These are phyloP conservation scores for Blumeria hordei DNA, from an alignment of 2,329 filamentous ascomycete genomes.

Conservation along the genomic window DNA sequence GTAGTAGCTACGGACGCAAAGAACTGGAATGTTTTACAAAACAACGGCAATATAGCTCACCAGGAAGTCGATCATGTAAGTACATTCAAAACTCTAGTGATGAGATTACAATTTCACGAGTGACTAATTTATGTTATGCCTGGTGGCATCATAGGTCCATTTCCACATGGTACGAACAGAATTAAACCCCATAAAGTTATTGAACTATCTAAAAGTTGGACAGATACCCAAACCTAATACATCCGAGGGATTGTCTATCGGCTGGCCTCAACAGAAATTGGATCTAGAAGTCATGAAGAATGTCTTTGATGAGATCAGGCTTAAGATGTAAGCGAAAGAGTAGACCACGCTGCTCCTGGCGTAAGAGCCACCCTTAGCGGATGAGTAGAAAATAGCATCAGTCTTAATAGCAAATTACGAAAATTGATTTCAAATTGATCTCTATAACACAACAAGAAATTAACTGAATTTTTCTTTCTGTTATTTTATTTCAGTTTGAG, in stretches of 20 bases:
- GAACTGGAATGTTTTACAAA: slow-evolving; percentile 89
- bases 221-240: slow-evolving; percentile 87
- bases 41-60: slow-evolving; percentile 80
- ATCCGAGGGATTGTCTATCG: slow-evolving; percentile 51
- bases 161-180: slow-evolving; percentile 56
- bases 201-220: neutral
- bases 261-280: slow-evolving; percentile 51
- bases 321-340: slow-evolving; percentile 45
- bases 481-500: no score
- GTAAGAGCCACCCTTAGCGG: no score
- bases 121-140: no score
- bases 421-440: no score
- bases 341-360: no score
- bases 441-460: no score
- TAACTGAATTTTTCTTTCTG: no score
- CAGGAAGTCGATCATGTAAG: slow-evolving; percentile 79
- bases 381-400: no score
- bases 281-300: slow-evolving; percentile 70
- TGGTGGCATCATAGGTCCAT: slow-evolving; percentile 37
- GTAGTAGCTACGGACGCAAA: slow-evolving; percentile 48
- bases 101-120: no score
- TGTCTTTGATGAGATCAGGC: slow-evolving; percentile 61
- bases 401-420: no score
- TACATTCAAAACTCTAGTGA: slow-evolving; percentile 5
- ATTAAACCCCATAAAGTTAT: no score